Evolutionary conservation across 495 filamentous ascomycete species (phyloP).

Genomic region (Pyronema omphalodes): DNA sequence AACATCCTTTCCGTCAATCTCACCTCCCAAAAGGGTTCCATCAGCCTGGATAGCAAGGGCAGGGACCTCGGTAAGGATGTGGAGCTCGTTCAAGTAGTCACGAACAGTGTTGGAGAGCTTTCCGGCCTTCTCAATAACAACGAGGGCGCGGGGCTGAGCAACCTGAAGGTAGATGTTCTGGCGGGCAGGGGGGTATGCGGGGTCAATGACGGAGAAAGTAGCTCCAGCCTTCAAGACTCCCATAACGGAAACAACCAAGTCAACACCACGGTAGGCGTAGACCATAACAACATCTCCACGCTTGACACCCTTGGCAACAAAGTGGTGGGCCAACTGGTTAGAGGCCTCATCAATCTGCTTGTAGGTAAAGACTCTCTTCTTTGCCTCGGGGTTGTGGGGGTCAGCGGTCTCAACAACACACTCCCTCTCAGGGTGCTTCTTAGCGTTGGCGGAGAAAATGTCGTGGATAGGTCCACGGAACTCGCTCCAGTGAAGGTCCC

Average conservation of each 20-base stretch:
- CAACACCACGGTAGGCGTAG: slow-evolving; percentile 64
- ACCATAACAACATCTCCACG: slow-evolving; percentile 87
- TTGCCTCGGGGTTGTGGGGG: slow-evolving; percentile 30
- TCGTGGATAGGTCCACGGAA: slow-evolving; percentile 70
- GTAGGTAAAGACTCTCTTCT: slow-evolving; percentile 59
- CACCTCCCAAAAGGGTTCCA: slow-evolving; percentile 55
- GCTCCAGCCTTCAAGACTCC: slow-evolving; percentile 46
- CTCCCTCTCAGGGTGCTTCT: slow-evolving; percentile 52
- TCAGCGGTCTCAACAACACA: slow-evolving; percentile 74
- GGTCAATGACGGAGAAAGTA: slow-evolving; percentile 71
- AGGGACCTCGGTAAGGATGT: slow-evolving; percentile 59
- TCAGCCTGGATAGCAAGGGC: slow-evolving; percentile 54
- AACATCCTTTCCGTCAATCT: slow-evolving; percentile 44
- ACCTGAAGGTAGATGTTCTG: slow-evolving; percentile 89
- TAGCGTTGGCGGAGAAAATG: slow-evolving; percentile 52
- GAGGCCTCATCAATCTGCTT: slow-evolving; percentile 71
- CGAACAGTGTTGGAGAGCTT: slow-evolving; percentile 47
- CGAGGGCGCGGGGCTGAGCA: slow-evolving; percentile 57
- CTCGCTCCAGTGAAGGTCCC: slow-evolving; percentile 63
- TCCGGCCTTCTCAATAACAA: slow-evolving; percentile 64
- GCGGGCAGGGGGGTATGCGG: slow-evolving; percentile 67
- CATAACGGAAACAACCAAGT: slow-evolving; percentile 49
- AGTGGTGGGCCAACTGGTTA: slow-evolving; percentile 60
- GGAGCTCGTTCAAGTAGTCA: slow-evolving; percentile 53
- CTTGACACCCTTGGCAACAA: slow-evolving; percentile 52